A percentile compares a stretch with the other conserved stretches of the same genome.
Conservation (phyloP, 1,139 yeast genomes). For the Tardiomyces depauwii region DNA sequence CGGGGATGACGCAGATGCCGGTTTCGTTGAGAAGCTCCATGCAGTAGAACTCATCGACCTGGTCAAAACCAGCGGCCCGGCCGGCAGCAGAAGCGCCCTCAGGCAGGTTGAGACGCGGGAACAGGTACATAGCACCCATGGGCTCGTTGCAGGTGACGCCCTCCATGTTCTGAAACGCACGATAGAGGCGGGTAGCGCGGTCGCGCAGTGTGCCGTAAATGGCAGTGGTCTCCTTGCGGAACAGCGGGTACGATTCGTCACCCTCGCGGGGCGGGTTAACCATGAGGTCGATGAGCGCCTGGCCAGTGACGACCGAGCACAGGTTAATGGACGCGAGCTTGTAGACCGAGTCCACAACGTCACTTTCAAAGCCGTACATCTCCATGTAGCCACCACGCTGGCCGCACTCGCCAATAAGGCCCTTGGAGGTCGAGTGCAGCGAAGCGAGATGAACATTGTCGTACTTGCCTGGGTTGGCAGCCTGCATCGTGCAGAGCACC, state of each 20-base stretch:
- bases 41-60: slow-evolving; percentile 81
- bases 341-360: slow-evolving; percentile 57
- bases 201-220: slow-evolving; percentile 52
- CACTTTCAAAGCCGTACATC: slow-evolving; percentile 63
- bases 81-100: slow-evolving; percentile 54
- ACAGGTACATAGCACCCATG: slow-evolving; percentile 95
- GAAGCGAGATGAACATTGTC: slow-evolving; percentile 81
- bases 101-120: slow-evolving; percentile 66
- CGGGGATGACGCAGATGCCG: slow-evolving; percentile 98
- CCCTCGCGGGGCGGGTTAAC: slow-evolving; percentile 79
- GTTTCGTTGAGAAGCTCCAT: slow-evolving; percentile 68
- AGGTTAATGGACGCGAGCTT: slow-evolving; percentile 83
- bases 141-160: slow-evolving; percentile 81
- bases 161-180: slow-evolving; percentile 64
- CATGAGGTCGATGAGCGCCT: slow-evolving; percentile 86
- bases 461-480: slow-evolving; percentile 42
- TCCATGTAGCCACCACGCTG: slow-evolving; percentile 99
- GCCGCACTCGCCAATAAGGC: slow-evolving; percentile 97
- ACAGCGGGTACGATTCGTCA: slow-evolving; percentile 61
- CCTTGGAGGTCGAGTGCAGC: slow-evolving; percentile 90
- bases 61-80: slow-evolving; percentile 35
- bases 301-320: slow-evolving; percentile 93
- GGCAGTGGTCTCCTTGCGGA: slow-evolving; percentile 45
- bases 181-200: slow-evolving; percentile 54
- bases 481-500: slow-evolving; percentile 42